These are phyloP conservation scores for Penicillium chermesinum DNA, from an alignment of 495 filamentous ascomycete species.

Conservation along the genomic window DNA sequence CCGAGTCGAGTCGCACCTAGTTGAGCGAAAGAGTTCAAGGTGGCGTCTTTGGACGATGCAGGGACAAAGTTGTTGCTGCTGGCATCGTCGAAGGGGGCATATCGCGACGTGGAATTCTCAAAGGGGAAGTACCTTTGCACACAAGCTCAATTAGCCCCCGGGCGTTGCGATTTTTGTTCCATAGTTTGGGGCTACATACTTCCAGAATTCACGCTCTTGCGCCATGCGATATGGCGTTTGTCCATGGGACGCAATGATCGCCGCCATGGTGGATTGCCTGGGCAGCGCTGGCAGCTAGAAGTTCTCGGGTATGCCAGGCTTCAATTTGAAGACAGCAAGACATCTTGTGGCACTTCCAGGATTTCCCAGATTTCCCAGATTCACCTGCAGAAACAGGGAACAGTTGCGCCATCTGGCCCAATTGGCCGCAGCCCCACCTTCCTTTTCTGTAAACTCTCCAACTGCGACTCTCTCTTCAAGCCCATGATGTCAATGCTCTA, in stretches of 20 bases:
- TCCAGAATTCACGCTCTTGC: constrained; percentile 4
- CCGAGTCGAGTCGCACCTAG: constrained; percentile 50
- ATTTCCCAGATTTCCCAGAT: not conserved
- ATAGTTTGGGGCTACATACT: not conserved
- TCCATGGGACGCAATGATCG: not conserved
- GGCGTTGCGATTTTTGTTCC: too few relatives aligned
- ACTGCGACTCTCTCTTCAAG: too few relatives aligned
- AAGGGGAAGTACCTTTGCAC: constrained; percentile 19
- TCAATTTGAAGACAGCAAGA: too few relatives aligned
- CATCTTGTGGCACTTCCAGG: too few relatives aligned
- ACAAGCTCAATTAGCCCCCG: too few relatives aligned
- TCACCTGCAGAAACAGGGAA: not conserved
- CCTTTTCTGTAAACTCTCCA: not conserved
- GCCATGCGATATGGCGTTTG: not conserved
- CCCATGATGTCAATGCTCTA: too few relatives aligned
- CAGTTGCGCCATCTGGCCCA: not conserved
- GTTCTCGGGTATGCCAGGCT: too few relatives aligned
- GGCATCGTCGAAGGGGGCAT: constrained; percentile 12
- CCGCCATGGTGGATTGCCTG: not conserved
- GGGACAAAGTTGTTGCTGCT: constrained; percentile 9
- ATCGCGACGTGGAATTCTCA: not conserved
- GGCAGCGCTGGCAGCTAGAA: not conserved
- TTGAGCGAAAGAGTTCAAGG: constrained; percentile 57
- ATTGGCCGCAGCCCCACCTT: not conserved
- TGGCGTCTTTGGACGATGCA: constrained; percentile 44